phyloP scores from a whole-genome alignment of 208 protist species.

The Leishmania arabica region DNA sequence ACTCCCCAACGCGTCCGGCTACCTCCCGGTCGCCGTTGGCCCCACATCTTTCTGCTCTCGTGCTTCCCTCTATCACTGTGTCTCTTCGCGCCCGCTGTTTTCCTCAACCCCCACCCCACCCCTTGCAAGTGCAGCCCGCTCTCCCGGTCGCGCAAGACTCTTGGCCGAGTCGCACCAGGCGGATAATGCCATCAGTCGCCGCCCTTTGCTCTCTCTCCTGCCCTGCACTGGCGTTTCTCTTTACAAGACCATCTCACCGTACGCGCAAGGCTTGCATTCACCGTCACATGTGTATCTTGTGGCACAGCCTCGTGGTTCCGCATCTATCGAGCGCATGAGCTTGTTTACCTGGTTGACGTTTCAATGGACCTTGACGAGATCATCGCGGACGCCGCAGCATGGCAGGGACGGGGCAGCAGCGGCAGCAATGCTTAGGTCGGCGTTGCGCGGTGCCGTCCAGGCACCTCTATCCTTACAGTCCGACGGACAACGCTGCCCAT shows the following conservation, averaged over 20 bases:
- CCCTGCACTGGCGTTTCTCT: background rate
- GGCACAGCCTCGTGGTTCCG: background rate
- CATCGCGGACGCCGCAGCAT: background rate
- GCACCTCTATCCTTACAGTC: background rate
- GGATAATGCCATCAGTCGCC: too few relatives aligned
- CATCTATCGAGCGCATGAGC: background rate
- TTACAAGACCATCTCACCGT: background rate
- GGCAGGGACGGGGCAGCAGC: background rate
- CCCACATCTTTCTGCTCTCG: background rate
- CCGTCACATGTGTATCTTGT: background rate
- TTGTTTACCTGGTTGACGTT: background rate
- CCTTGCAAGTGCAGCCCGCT: too few relatives aligned
- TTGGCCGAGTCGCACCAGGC: too few relatives aligned
- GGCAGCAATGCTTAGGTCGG: too few relatives aligned
- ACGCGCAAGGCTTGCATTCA: background rate
- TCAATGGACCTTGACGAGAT: background rate
- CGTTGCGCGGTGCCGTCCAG: background rate
- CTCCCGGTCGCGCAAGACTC: too few relatives aligned
- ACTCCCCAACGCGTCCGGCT: background rate
- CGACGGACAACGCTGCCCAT: background rate
- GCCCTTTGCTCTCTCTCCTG: background rate
- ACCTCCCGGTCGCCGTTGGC: background rate
- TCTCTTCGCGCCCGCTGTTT: background rate
- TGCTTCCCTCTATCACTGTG: background rate
- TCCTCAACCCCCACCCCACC: background rate